phyloP scores from a whole-genome alignment of 345 rosid genomes.

The Pseudoturritis turrita region DNA sequence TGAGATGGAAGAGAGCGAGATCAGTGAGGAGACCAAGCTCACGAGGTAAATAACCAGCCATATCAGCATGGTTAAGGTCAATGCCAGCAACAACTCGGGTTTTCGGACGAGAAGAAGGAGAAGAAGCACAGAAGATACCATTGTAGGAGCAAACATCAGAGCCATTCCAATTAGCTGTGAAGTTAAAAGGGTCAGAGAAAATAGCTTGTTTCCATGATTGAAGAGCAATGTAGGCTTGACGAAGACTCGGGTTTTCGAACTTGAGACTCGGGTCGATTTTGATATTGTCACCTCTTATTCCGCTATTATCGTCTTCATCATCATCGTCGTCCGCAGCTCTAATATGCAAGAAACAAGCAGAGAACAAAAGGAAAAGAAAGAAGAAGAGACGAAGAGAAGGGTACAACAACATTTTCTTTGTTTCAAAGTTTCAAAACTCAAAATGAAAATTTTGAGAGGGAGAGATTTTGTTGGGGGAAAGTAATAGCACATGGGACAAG shows the following conservation, averaged over 20 bases:
- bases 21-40: conserved; percentile 65
- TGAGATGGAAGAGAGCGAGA: conserved; percentile 67
- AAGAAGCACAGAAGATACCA: conserved; percentile 56
- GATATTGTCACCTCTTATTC: neutral
- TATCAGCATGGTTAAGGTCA: conserved; percentile 68
- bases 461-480: neutral
- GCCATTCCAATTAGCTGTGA: conserved; percentile 62
- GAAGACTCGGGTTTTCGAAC: conserved; percentile 57
- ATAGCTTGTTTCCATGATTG: conserved; percentile 72
- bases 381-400: conserved; percentile 20
- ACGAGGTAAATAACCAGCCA: conserved; percentile 60
- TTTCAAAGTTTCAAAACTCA: neutral
- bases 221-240: conserved; percentile 63
- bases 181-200: conserved; percentile 65
- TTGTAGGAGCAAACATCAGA: conserved; percentile 55
- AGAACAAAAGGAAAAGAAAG: conserved; percentile 19
- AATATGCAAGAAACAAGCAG: conserved; percentile 7
- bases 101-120: conserved; percentile 27
- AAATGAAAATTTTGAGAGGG: neutral
- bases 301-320: neutral
- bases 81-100: conserved; percentile 58
- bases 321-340: conserved; percentile 1
- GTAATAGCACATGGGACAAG: conserved; percentile 25
- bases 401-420: conserved; percentile 5
- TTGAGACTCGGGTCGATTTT: conserved; percentile 38